Conservation (phyloP, 2,329 filamentous ascomycete species). For the Leptoxyphium fumago region DNA sequence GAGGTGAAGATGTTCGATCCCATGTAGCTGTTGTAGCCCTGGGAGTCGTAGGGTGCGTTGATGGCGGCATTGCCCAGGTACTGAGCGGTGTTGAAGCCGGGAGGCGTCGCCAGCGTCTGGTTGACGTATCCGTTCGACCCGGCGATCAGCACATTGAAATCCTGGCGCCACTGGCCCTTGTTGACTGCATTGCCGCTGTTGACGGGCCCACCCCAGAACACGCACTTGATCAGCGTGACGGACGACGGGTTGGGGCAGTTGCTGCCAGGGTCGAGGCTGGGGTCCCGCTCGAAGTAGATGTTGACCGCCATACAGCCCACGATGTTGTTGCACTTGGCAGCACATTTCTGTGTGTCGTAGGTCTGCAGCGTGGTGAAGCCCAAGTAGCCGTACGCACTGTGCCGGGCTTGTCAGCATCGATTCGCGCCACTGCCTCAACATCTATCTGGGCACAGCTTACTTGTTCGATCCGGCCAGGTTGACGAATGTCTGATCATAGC, state of each 20-base stretch:
- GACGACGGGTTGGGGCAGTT: slow-evolving; percentile 5
- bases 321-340: slow-evolving; percentile 10
- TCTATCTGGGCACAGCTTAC: not conserved
- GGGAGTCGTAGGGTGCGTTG: slow-evolving; percentile 12
- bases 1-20: slow-evolving; percentile 12
- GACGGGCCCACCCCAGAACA: slow-evolving; percentile 6
- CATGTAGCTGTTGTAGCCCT: slow-evolving; percentile 15
- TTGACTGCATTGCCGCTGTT: slow-evolving; percentile 6
- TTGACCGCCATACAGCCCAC: slow-evolving; percentile 10
- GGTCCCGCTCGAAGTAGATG: slow-evolving; percentile 10
- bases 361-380: slow-evolving; percentile 9
- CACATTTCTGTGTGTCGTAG: slow-evolving; percentile 17
- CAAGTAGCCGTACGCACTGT: slow-evolving; percentile 11
- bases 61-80: slow-evolving; percentile 11
- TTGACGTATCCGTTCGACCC: slow-evolving; percentile 21
- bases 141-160: slow-evolving; percentile 19
- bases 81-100: slow-evolving; percentile 5
- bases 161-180: slow-evolving; percentile 7
- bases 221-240: slow-evolving; percentile 8
- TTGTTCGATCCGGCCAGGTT: slow-evolving; percentile 15
- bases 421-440: not conserved
- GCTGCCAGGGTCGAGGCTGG: slow-evolving; percentile 8
- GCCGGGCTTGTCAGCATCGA: not conserved
- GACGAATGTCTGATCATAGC: slow-evolving; percentile 14
- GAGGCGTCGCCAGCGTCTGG: slow-evolving; percentile 4